Evolutionary conservation across 129 eudicot species (phyloP).

Genomic region (Kitagawia praeruptora): DNA sequence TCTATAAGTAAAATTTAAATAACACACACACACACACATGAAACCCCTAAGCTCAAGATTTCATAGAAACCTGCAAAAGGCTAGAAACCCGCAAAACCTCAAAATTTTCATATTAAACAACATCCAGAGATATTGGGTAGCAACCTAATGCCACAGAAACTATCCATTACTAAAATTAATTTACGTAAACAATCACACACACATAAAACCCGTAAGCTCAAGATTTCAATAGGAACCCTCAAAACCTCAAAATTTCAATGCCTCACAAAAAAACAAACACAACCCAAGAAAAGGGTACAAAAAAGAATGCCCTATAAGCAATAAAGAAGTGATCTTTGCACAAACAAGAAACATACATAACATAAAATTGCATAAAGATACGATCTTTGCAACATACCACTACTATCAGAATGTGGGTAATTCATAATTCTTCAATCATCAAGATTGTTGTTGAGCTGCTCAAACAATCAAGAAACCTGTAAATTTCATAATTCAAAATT

Average conservation of each 20-base stretch:
- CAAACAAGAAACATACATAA: background rate
- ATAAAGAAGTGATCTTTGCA: background rate
- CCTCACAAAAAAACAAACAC: no score
- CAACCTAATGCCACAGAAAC: background rate
- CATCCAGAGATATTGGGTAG: no score
- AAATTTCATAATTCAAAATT: background rate
- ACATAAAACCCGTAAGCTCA: background rate
- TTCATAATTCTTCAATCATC: constrained; percentile 27
- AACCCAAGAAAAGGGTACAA: background rate
- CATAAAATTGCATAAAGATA: background rate
- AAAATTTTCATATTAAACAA: no score
- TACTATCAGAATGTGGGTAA: constrained; percentile 47
- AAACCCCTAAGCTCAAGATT: background rate
- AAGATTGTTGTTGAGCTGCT: background rate
- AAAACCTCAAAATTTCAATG: no score
- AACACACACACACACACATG: background rate
- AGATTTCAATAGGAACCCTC: background rate
- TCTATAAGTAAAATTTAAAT: background rate
- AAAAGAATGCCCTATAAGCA: background rate
- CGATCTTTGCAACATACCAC: constrained; percentile 39
- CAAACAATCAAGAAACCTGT: background rate
- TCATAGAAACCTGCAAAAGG: background rate
- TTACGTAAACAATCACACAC: background rate
- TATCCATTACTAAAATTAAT: background rate
- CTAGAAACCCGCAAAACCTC: background rate